Base-by-base conservation (phyloP, 805 yeast species). In the Vanderwaltozyma yarrowii region DNA sequence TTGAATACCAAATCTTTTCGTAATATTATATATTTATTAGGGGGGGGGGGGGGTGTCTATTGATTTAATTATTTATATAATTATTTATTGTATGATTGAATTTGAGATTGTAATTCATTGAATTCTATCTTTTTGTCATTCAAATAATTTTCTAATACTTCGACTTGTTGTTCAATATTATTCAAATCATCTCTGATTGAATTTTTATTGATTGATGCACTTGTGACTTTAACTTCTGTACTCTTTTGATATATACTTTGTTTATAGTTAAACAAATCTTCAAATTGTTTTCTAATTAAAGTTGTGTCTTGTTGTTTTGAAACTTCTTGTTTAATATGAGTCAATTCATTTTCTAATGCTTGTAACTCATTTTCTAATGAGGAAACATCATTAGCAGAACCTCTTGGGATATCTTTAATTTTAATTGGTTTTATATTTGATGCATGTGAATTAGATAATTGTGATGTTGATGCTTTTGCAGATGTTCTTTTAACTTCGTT, bases 191-290 rank as follows among this genome's bases (percentile, higher is more conserved):
- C 65, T 28, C 69, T 68, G 11, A 84, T 68, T 19, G 73, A 78
- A 23, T 66, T 66, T 33, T 75, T 57, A 50, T 74, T 58, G 10
- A 49, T 39, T 13, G 47, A 35, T 16, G n/a, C 16, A n/a, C 15
- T 19, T 32, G 39, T 23, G 9, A n/a, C 4, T 6, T 26, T 36
- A 16, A 26, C 27, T 19, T 32, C 14, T 20, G 16, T 9, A 27
- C n/a, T 35, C 30, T 29, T 34, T 38, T 39, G n/a, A 42, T 10
- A 51, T 45, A 18, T 76, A 18, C 66, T 62, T 56, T 81, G 78
- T 58, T 85, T 88, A 59, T 81, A 88, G 46, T 76, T 79, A 43
- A 87, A 70, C 47, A 92, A 64, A 50, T 83, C 89, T 62, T 86
- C 94, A 44, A 80, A 72, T 60, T 92, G 97, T 38, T 74, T 65